phyloP scores from a whole-genome alignment of 306 rosid genomes.

The Malus asiatica region DNA sequence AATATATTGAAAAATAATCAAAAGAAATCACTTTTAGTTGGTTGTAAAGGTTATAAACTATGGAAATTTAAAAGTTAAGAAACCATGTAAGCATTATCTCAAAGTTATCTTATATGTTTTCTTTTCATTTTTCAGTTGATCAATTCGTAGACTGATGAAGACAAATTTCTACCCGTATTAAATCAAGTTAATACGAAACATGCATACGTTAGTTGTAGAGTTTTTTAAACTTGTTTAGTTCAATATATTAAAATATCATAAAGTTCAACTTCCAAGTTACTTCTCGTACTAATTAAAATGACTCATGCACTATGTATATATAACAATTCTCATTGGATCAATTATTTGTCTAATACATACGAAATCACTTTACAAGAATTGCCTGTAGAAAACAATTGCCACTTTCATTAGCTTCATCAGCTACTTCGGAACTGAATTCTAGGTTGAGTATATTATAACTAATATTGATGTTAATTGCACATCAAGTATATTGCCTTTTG shows the following conservation, averaged over 20 bases:
- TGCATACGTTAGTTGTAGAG: not conserved
- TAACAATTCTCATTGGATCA: not conserved
- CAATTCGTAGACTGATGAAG: conserved; percentile 22
- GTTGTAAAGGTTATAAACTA: conserved; percentile 4
- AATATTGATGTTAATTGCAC: no score
- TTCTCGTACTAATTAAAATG: not conserved
- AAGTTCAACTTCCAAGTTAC: conserved; percentile 4
- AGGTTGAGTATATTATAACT: not conserved
- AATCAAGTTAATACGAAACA: not conserved
- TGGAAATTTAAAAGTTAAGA: not conserved
- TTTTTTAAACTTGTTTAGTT: not conserved
- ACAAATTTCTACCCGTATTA: conserved; percentile 1
- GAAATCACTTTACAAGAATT: not conserved
- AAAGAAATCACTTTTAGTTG: conserved; percentile 18
- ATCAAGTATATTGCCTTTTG: no score
- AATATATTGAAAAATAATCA: conserved; percentile 3
- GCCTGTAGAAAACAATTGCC: not conserved
- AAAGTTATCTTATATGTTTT: not conserved
- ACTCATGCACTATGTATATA: not conserved
- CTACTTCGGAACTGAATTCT: conserved; percentile 13
- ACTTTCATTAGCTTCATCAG: not conserved
- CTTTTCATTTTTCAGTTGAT: not conserved
- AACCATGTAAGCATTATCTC: not conserved
- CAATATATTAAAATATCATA: not conserved
- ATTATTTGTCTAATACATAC: not conserved